Percentiles rank a stretch among this genome's conserved stretches.
These are phyloP conservation scores for Fusarium praegraminearum DNA, from an alignment of 2,329 filamentous ascomycete genomes.

Conservation along the genomic window DNA sequence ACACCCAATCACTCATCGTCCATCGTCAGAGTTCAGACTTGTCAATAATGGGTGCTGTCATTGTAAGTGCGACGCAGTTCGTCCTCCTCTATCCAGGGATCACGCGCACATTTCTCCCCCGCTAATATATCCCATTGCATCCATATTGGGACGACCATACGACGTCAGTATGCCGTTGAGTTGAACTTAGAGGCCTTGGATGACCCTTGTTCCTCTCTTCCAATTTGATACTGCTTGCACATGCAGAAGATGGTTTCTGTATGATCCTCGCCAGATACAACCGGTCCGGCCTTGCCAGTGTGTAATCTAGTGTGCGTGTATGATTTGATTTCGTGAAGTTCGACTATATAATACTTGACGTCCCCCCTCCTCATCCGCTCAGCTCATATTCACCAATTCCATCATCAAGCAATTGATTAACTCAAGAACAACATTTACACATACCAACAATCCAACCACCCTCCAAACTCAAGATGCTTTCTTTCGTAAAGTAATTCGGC, in stretches of 20 bases:
- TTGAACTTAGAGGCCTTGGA: constrained; percentile 7
- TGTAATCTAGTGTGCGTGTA: constrained; percentile 14
- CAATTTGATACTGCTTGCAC: constrained; percentile 34
- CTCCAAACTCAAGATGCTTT: constrained; percentile 34
- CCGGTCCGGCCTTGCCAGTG: constrained; percentile 30
- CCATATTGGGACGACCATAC: constrained; percentile 23
- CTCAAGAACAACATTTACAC: neutral
- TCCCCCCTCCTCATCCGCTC: constrained; percentile 7
- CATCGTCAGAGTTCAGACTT: constrained; percentile 10
- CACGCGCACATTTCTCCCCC: constrained; percentile 31
- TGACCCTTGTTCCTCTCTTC: constrained; percentile 16
- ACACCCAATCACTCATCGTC: constrained; percentile 27
- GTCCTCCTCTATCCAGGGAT: constrained; percentile 21
- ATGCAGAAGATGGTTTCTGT: constrained; percentile 11
- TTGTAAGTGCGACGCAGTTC: constrained; percentile 21
- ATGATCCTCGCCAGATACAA: constrained; percentile 22
- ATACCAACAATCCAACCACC: neutral
- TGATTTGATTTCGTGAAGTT: constrained; percentile 4
- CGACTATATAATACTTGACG: constrained; percentile 25
- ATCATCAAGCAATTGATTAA: constrained; percentile 12
- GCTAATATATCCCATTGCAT: constrained; percentile 13
- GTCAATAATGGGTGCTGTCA: neutral
- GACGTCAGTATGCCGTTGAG: constrained; percentile 33
- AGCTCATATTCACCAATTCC: neutral
- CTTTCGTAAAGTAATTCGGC: constrained; percentile 37